A percentile compares a stretch with the other conserved stretches of the same genome.
These are phyloP conservation scores for Gryganskiella cystojenkinii DNA, from an alignment of 192 early-diverging fungal species.

Conservation along the genomic window DNA sequence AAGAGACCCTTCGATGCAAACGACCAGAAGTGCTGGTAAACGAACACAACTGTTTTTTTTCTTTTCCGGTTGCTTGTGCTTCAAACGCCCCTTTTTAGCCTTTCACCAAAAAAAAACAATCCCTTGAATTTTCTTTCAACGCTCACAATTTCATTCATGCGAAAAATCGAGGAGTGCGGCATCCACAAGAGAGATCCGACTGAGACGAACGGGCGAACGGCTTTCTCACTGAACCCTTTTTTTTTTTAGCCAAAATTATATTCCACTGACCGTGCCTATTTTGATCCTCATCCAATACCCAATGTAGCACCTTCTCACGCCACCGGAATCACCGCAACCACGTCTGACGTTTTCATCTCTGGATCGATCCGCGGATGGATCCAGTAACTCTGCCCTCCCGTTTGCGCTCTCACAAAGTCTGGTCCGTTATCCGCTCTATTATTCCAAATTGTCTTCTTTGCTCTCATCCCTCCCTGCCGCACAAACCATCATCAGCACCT, in stretches of 20 bases:
- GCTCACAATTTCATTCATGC: too few species aligned
- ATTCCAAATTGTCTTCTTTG: slow-evolving; percentile 58
- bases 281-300: too few species aligned
- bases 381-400: slow-evolving; percentile 32
- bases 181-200: not conserved
- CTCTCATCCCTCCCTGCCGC: slow-evolving; percentile 51
- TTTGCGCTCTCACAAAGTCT: slow-evolving; percentile 37
- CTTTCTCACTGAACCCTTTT: not conserved
- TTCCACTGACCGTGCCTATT: too few species aligned
- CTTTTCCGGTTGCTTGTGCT: not conserved
- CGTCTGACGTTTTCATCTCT: slow-evolving; percentile 19
- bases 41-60: slow-evolving; percentile 3
- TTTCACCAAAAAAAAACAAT: not conserved
- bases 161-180: too few species aligned
- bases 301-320: slow-evolving; percentile 36
- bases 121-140: too few species aligned
- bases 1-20: slow-evolving; percentile 58
- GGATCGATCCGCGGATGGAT: slow-evolving; percentile 36
- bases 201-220: not conserved
- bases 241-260: not conserved
- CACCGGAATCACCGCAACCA: slow-evolving; percentile 41
- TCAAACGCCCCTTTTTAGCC: not conserved
- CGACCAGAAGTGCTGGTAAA: slow-evolving; percentile 58
- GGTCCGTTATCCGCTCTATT: slow-evolving; percentile 57
- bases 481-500: slow-evolving; percentile 9